phyloP scores from a whole-genome alignment of 371 early-diverging fungal genomes.

The Conidiobolus incongruus region DNA sequence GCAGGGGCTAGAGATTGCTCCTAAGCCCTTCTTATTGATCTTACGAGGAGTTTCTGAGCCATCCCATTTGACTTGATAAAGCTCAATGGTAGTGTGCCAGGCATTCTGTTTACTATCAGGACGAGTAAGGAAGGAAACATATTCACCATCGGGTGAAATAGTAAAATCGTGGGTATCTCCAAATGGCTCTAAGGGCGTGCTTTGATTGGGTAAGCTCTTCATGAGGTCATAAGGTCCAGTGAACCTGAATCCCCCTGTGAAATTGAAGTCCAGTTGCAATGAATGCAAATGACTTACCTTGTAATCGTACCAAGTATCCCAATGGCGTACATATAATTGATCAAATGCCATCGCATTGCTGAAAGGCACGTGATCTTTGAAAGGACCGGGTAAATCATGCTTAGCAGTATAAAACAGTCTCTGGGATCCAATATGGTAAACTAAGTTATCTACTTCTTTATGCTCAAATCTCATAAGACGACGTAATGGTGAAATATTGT shows the following conservation, averaged over 20 bases:
- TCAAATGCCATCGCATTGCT: conserved; percentile 29
- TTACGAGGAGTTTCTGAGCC: conserved; percentile 15
- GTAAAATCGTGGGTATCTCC: conserved; percentile 29
- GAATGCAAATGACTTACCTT: conserved; percentile 16
- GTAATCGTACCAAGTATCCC: conserved; percentile 29
- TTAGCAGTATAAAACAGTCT: too few species aligned
- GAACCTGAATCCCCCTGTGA: too few species aligned
- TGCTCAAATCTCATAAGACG: too few species aligned
- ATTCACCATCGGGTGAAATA: conserved; percentile 26
- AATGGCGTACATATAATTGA: conserved; percentile 39
- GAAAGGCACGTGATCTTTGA: too few species aligned
- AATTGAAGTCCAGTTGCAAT: conserved; percentile 7
- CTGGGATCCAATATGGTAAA: too few species aligned
- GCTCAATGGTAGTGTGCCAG: conserved; percentile 53
- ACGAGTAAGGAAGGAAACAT: conserved; percentile 46
- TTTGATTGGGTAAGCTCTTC: conserved; percentile 12
- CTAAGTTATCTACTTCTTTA: too few species aligned
- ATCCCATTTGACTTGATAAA: conserved; percentile 33
- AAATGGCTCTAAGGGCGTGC: conserved; percentile 24
- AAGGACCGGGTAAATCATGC: too few species aligned
- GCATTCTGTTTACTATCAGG: conserved; percentile 30
- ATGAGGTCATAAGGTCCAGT: conserved; percentile 23
- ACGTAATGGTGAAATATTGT: too few species aligned
- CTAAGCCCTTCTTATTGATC: conserved; percentile 27
- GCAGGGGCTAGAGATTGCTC: conserved; percentile 33